Base-by-base conservation (phyloP, 2,329 filamentous ascomycete genomes). In the Colletotrichum melonis region DNA sequence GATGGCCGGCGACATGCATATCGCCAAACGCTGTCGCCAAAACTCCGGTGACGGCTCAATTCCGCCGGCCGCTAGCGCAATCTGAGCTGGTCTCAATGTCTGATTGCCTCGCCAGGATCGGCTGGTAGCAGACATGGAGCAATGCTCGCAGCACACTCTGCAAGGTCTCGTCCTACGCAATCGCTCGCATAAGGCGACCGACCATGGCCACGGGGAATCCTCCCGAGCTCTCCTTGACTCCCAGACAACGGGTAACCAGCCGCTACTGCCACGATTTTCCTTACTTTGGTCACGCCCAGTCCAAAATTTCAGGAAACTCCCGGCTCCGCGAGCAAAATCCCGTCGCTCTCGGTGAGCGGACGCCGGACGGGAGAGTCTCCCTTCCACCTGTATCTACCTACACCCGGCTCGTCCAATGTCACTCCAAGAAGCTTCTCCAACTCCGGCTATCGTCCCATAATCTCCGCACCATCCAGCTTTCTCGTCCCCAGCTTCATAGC, bases 161-260 rank as follows among this genome's bases (percentile, higher is more conserved):
- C 7, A 30, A 28, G 11, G 14, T 28, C 16, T 42, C 30, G 24
- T 38, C 32, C 30, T 42, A 46, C 14, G 63, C 49, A 65, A 19
- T 52, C 32, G 32, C 52, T 65, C 46, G 16, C 54, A 59, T 30
- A 19, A 57, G 32, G n/a, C 67, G 32, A 56, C 24, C 35, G 19
- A 52, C 32, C 28, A 65, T 19, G 19, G 42, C 28, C 55, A 55
- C 59, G 70, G 59, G 59, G 42, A 69, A 63, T 55, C 64, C 55
- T 56, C 26, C 70, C 70, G 66, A 55, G 32, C 26, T 67, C 58
- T 57, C 52, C 16, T 38, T 52, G 28, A 30, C 54, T 64, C 35
- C 70, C 70, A 65, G 32, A 24, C 22, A 42, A 66, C 58, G 63
- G 69, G 66, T 63, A 59, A 56, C 30, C 66, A 64, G 28, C 30